Conservation (phyloP, 208 protist genomes). For the Trypanosoma lewisi region DNA sequence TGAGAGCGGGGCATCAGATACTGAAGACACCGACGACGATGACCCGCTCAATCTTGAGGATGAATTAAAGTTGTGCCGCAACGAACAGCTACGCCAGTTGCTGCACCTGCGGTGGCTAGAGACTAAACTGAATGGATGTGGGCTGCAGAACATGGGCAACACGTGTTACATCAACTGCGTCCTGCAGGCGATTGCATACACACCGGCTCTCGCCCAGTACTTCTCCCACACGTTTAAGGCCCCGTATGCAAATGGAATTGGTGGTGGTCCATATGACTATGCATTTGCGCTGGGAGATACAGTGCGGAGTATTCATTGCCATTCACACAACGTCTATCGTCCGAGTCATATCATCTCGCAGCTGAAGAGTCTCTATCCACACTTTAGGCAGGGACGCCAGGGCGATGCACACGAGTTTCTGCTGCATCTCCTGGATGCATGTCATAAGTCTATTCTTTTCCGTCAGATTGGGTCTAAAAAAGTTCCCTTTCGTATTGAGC, state of each 20-base stretch:
- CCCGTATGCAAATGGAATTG: slow-evolving; percentile 36
- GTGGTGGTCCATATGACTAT: slow-evolving; percentile 77
- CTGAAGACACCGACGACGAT: slow-evolving; percentile 52
- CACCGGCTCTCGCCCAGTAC: slow-evolving; percentile 84
- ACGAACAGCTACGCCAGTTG: slow-evolving; percentile 42
- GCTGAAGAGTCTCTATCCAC: slow-evolving; percentile 61
- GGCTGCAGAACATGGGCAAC: slow-evolving; percentile 87
- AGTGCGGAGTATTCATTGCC: slow-evolving; percentile 62
- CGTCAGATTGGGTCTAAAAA: slow-evolving; percentile 73
- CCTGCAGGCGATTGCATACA: slow-evolving; percentile 83
- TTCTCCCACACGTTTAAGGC: slow-evolving; percentile 62
- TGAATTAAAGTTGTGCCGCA: slow-evolving; percentile 49
- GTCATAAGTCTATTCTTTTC: slow-evolving; percentile 75
- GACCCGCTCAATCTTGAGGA: slow-evolving; percentile 60
- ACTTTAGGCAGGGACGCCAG: slow-evolving; percentile 81
- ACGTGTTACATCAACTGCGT: slow-evolving; percentile 91
- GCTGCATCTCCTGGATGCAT: slow-evolving; percentile 75
- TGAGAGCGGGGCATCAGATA: slow-evolving; percentile 3
- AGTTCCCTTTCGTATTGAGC: slow-evolving; percentile 47
- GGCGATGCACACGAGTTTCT: slow-evolving; percentile 92
- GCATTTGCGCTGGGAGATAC: slow-evolving; percentile 79
- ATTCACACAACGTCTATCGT: slow-evolving; percentile 38
- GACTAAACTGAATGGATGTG: slow-evolving; percentile 54
- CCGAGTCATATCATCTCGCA: slow-evolving; percentile 58
- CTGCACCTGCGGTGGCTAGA: slow-evolving; percentile 67